phyloP scores from a whole-genome alignment of 768 basidiomycete genomes.

The Panaeolus cyanescens region DNA sequence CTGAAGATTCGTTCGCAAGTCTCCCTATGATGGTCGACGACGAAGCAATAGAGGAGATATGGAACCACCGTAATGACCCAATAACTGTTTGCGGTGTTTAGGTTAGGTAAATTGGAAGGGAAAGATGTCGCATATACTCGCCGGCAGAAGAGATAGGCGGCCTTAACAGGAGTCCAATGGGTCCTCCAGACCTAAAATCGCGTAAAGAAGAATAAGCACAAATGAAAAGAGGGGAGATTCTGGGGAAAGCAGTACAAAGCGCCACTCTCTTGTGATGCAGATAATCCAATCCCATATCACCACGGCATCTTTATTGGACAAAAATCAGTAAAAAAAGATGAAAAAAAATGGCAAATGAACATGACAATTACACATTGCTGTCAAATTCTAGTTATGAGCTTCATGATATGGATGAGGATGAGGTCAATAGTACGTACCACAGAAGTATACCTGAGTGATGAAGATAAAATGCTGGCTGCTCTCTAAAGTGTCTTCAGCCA shows the following conservation, averaged over 20 bases:
- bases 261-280: slow-evolving; percentile 75
- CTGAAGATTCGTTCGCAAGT: slow-evolving; percentile 73
- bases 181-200: slow-evolving; percentile 73
- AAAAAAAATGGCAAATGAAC: slow-evolving; percentile 23
- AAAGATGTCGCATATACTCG: slow-evolving; percentile 34
- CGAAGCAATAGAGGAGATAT: slow-evolving; percentile 77
- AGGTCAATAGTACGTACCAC: slow-evolving; percentile 57
- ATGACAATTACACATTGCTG: slow-evolving; percentile 67
- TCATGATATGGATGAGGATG: slow-evolving; percentile 9
- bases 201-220: slow-evolving; percentile 20
- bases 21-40: slow-evolving; percentile 63
- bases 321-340: slow-evolving; percentile 27
- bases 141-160: slow-evolving; percentile 86
- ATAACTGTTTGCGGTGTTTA: slow-evolving; percentile 47
- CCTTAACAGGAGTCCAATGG: slow-evolving; percentile 82
- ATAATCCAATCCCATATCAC: slow-evolving; percentile 87
- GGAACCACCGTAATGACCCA: slow-evolving; percentile 84
- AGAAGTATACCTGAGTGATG: slow-evolving; percentile 83
- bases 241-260: slow-evolving; percentile 49
- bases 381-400: slow-evolving; percentile 27
- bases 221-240: slow-evolving; percentile 18
- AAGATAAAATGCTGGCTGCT: slow-evolving; percentile 78
- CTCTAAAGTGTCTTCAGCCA: slow-evolving; percentile 44
- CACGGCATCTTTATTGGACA: slow-evolving; percentile 61
- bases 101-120: slow-evolving; percentile 20